Base-by-base conservation (phyloP, 1,284 basidiomycete species). In the Leccinum subrobustum region DNA sequence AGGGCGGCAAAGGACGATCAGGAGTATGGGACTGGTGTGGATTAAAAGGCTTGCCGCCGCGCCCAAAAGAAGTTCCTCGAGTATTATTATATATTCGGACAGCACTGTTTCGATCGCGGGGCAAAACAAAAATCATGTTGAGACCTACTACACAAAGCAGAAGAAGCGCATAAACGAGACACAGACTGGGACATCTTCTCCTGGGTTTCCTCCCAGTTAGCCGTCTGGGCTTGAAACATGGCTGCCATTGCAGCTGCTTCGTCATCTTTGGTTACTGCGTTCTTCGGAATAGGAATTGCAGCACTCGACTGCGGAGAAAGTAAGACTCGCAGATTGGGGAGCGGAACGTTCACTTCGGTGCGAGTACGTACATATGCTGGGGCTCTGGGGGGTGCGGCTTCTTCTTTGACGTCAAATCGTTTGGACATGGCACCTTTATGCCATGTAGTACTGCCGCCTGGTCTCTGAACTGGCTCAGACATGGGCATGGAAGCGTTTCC, bases 181-280 rank as follows among this genome's bases (percentile, higher is more conserved):
- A 94, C 92, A 79, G 82, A 95, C 93, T 93, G 90, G 73, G 93
- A 91, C 95, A 97, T 96, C 81, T 94, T 92, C 82, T 96, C 93
- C 80, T 96, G 94, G 70, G 94, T 90, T 82, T 95, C 92, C 79
- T 96, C 90, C 95, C 95, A 97, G 78, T 95, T 93, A 65, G 91
- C 88, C 37, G 88, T 87, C 73, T 93, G 90, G 52, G 91, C 91
- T 76, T 93, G 89, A 74, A 97, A 96, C 95, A 97, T 96, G 68
- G 95, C 95, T 12, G 92, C 92, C 82, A 97, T 92, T n/a, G 91
- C 90, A 8, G 87, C 89, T 20, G 87, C 88, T 73, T 95, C 93
- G 64, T 94, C 92, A 50, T 84, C 85, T 60, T 85, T 81, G 2
- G 83, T 79, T 29, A 83, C 76, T 27, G 79, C 76, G 20, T 78